Evolutionary conservation across 352 stramenopile genomes (phyloP), one percentile per base, ranked within the genome.

Genomic region (Pythium sp.): DNA sequence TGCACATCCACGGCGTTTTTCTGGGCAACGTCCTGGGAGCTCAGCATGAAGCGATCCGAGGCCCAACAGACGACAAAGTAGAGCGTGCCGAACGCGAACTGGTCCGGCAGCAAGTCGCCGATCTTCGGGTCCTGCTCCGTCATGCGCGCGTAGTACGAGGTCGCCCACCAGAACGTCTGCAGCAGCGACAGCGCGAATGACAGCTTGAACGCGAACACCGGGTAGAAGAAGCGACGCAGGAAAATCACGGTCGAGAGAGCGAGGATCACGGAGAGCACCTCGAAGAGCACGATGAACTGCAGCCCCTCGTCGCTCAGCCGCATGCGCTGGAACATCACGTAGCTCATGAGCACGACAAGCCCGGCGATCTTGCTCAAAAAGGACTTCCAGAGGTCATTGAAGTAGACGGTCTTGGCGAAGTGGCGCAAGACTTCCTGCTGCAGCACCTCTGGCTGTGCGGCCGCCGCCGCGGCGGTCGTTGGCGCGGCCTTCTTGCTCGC

Each of bases 331-430:
- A 91, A 57, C 73, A 83, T 73, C 53, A 93, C 47, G 61, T 72
- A 78, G 65, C 75, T 79, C 78, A 94, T 90, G 68, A 92, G 70
- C 64, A 74, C 72, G 62, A 94, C 81, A 51, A 93, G 77, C 0
- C 74, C 82, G 14, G 81, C 77, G 72, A 92, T 86, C 65, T 93
- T 94, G 75, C 78, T 84, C 46, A 94, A 53, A 67, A 94, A 93
- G n/a, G 80, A 86, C 57, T 89, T 83, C 86, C 86, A 94, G 36
- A 92, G 70, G 68, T 91, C 83, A 66, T 94, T 94, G 67, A 94
- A 94, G 76, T 93, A 90, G 36, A 93, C 75, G 6, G 86, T 94
- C 81, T 91, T 94, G 63, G 79, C 81, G 67, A 91, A 91, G 68
- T 94, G 86, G 26, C 84, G 85, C 70, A 90, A 67, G 46, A 93